Base-by-base conservation (phyloP, 805 yeast species). In the Saitoella complicata region DNA sequence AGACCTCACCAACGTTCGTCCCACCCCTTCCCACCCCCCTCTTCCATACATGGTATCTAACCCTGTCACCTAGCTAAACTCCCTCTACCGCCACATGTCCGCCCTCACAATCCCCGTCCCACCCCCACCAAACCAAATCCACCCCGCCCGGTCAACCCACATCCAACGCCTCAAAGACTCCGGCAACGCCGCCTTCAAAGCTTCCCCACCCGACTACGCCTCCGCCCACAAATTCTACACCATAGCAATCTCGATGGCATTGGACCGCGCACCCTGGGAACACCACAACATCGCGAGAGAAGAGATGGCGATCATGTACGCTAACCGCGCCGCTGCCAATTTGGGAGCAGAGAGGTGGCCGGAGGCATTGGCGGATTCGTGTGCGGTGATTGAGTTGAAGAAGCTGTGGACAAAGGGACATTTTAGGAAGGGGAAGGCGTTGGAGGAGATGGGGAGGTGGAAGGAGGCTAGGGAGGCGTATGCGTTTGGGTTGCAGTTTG, bases 261-360 rank as follows among this genome's bases (percentile, higher is more conserved):
- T 59, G 37, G 55, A 60, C 37, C 58, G 70, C 39, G 61, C 68
- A 7, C 53, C 58, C 12, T 67, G 67, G 65, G 71, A 66, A 49
- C 51, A 64, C 12, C 53, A 61, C 6, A 53, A 49, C 39, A 48
- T 49, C 33, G 52, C 58, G 33, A 49, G 64, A 31, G 64, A 60
- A 32, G 70, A 67, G 47, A 52, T 61, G 32, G 43, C 57, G 33
- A 45, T 44, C 37, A 43, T 59, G 41, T 49, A 64, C 42, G 58
- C 55, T 33, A 58, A 59, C 34, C 55, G 70, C 29, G 61, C 68
- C 39, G 68, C 65, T 40, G 64, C 66, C 11, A 56, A 65, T 49
- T 54, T 63, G 51, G 57, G 57, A 5, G 49, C 53, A 43, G 49
- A 53, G 38, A 41, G 51, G 46, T 64, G 64, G 62, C 60, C 61